Base-by-base conservation (phyloP, 306 rosid species). In the Begonia masoniana region DNA sequence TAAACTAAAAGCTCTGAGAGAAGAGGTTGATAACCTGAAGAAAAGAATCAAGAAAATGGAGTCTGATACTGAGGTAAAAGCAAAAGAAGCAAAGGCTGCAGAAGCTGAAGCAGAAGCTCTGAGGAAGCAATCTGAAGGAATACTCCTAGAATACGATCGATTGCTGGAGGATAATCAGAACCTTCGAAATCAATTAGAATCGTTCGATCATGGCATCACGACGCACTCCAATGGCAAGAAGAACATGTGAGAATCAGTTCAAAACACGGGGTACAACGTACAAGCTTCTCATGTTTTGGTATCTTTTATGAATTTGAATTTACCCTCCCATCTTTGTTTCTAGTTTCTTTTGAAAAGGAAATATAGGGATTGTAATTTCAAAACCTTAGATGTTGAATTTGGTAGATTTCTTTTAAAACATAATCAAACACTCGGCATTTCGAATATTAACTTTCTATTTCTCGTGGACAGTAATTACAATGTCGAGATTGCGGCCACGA, bases 71-170 rank as follows among this genome's bases (percentile, higher is more conserved):
- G 82, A 78, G 73, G 66, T 15, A 5, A 79, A 78, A 61, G 71
- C 69, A 39, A 58, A 62, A 64, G 77, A 68, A 61, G 85, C 77
- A 1, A 75, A 75, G 68, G 58, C 60, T 12, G 72, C 86, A 42
- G 82, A 72, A 75, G 52, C 77, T 8, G 80, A 82, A 71, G 87
- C 80, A 26, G 91, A 76, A 65, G 91, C 95, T 59, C 77, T 80
- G n/a, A 78, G 69, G 62, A 89, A 85, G 76, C 95, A 89, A 64
- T 85, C 88, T 6, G 95, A 83, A 57, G 85, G 81, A 45, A 77
- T 85, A 59, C 91, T 85, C 56, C 71, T 85, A 79, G 95, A 89
- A 62, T 82, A 89, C 13, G 94, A 89, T 57, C 94, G 87, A 56
- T 81, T 85, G 62, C 66, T 74, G 64, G 94, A 68, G 55, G 97